These are phyloP conservation scores for Lanmaoa rubissima DNA, from an alignment of 768 basidiomycete genomes.

Conservation along the genomic window DNA sequence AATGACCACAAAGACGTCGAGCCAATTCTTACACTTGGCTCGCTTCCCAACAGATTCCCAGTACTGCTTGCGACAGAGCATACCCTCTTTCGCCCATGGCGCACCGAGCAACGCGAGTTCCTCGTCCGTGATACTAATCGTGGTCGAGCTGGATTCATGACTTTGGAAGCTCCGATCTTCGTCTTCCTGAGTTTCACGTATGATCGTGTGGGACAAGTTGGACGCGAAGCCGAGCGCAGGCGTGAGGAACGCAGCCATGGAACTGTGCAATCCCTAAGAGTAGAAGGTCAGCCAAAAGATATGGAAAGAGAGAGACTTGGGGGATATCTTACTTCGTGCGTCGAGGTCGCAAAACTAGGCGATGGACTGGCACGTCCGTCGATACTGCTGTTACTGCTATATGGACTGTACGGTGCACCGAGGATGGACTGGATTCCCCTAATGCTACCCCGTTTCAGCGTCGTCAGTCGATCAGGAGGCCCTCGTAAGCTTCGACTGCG, in stretches of 20 bases:
- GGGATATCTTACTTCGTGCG: conserved; percentile 61
- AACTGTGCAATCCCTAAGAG: conserved; percentile 54
- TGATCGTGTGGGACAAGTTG: conserved; percentile 94
- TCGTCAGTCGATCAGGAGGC: conserved; percentile 68
- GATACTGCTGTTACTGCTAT: conserved; percentile 78
- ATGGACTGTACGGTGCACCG: conserved; percentile 69
- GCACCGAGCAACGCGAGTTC: conserved; percentile 93
- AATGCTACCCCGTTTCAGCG: conserved; percentile 88
- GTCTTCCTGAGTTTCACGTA: conserved; percentile 89
- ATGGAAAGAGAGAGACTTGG: not conserved
- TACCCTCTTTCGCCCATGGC: conserved; percentile 99
- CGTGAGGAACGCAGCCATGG: conserved; percentile 67
- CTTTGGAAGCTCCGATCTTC: conserved; percentile 72
- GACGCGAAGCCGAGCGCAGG: conserved; percentile 96
- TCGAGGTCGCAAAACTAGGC: conserved; percentile 83
- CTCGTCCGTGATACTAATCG: conserved; percentile 89
- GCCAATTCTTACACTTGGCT: conserved; percentile 87
- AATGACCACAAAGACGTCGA: conserved; percentile 94
- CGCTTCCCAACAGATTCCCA: conserved; percentile 84
- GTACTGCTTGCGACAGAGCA: conserved; percentile 92
- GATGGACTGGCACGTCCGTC: conserved; percentile 94
- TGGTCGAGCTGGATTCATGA: conserved; percentile 62
- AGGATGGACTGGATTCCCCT: conserved; percentile 84
- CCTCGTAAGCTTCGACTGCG: conserved; percentile 74
- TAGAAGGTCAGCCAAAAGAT: conserved; percentile 10